Evolutionary conservation across 75 land plant species (phyloP).

Genomic region (Cupressus sempervirens): DNA sequence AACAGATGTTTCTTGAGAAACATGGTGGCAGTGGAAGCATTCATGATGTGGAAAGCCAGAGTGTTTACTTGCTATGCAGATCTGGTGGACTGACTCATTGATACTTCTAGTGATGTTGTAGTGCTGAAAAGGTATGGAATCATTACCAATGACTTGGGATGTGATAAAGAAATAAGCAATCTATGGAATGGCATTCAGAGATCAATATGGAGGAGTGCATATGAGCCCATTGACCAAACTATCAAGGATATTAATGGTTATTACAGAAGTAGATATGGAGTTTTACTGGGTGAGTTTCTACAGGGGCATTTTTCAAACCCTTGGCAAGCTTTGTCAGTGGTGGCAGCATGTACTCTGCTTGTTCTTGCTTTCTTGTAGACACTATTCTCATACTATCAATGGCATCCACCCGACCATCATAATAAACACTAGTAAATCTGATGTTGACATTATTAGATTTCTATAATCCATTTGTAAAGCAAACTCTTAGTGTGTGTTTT

Average conservation of each 20-base stretch:
- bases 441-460: no score
- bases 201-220: conserved; percentile 3
- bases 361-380: neutral
- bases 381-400: neutral
- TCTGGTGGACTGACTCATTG: neutral
- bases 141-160: neutral
- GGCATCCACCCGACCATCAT: no score
- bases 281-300: neutral
- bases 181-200: neutral
- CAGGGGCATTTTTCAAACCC: neutral
- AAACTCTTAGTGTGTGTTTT: no score
- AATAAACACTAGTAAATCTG: no score
- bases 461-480: no score
- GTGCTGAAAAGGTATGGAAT: neutral
- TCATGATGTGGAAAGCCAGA: neutral
- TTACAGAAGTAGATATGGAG: neutral
- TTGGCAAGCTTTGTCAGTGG: neutral
- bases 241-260: neutral
- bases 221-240: neutral
- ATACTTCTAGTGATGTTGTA: neutral
- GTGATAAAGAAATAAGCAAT: neutral
- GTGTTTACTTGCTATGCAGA: neutral
- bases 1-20: neutral
- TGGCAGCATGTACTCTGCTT: neutral
- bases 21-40: neutral